Base-by-base conservation (phyloP, 495 filamentous ascomycete species). In the Penicillium maclennaniae region DNA sequence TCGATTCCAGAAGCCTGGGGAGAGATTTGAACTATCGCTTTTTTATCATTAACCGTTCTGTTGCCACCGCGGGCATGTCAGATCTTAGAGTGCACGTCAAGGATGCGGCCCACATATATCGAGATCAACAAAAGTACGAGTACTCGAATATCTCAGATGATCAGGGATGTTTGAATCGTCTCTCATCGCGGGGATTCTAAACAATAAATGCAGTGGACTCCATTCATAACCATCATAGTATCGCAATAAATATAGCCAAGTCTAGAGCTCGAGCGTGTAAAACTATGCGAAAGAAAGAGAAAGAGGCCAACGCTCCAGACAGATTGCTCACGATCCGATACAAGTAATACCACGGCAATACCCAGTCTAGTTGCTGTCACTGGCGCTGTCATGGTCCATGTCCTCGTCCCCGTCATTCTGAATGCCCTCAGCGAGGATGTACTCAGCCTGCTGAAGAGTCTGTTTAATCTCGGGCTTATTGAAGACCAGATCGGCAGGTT, bases 361-460 rank as follows among this genome's bases (percentile, higher is more conserved):
- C 17, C n/a, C 42, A 16, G 15, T 48, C 56, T 70, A 75, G 28
- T 75, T 70, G 58, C 71, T 79, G 53, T 74, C 72, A 43, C 71
- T 78, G 15, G 69, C 65, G 51, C 69, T 71, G 21, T 62, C 75
- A 46, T 63, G 53, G 10, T 54, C 66, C 17, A 61, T 67, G 17
- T 65, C 73, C 38, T 60, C 59, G 25, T 57, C 67, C 20, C 63
- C 58, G 7, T 66, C 56, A 45, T 64, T 60, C 47, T 63, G 68
- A 26, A 78, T 61, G 2, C 70, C 72, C 60, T 77, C 74, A 1
- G 70, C 66, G 45, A 77, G 51, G 34, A 83, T 78, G 53, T 89
- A 96, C 72, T 96, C 90, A 27, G 87, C 86, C 67, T 85, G 84
- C 69, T 85, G 81, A 52, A 98, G 80, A 23, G 82, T 65, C 47